A percentile compares a stretch with the other conserved stretches of the same genome.
Conservation (phyloP, 164 flowering plant species). For the Cinnamomum micranthum region DNA sequence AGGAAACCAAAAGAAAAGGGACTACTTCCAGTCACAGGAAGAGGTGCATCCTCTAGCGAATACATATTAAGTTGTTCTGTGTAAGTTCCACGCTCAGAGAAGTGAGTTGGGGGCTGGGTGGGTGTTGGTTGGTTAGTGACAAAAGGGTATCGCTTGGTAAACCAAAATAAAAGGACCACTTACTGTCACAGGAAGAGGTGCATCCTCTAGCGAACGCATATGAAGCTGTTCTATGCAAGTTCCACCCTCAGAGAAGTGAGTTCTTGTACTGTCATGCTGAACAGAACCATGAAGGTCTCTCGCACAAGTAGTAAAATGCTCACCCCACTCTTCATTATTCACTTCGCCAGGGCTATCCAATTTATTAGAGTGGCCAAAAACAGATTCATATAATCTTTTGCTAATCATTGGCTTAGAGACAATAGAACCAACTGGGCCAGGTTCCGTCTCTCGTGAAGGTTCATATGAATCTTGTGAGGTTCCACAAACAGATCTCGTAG, state of each 20-base stretch:
- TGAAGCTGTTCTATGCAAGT: background rate
- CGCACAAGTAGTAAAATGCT: slow-evolving; percentile 19
- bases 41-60: slow-evolving; percentile 12
- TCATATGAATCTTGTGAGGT: slow-evolving; percentile 18
- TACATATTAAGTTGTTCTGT: slow-evolving; percentile 6
- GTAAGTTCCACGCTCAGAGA: background rate
- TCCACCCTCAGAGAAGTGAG: slow-evolving; percentile 3
- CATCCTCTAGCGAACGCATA: slow-evolving; percentile 12
- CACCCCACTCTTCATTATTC: slow-evolving; percentile 21
- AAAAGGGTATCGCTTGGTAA: too few species aligned
- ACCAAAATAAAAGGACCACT: slow-evolving; percentile 15
- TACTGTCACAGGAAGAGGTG: slow-evolving; percentile 24
- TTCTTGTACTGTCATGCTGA: slow-evolving; percentile 26
- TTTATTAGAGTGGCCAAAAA: slow-evolving; percentile 32
- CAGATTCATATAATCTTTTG: slow-evolving; percentile 50
- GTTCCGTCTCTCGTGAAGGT: slow-evolving; percentile 25
- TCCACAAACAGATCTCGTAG: slow-evolving; percentile 31
- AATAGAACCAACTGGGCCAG: slow-evolving; percentile 29
- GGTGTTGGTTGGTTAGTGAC: too few species aligned
- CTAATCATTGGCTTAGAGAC: slow-evolving; percentile 58
- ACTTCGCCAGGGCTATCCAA: slow-evolving; percentile 18
- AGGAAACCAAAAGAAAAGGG: background rate
- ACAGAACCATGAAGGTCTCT: slow-evolving; percentile 26
- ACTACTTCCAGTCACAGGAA: slow-evolving; percentile 29
- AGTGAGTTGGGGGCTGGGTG: background rate